phyloP scores from a whole-genome alignment of 805 yeast genomes.

The Cyberlindnera nakhonratchasimensis region DNA sequence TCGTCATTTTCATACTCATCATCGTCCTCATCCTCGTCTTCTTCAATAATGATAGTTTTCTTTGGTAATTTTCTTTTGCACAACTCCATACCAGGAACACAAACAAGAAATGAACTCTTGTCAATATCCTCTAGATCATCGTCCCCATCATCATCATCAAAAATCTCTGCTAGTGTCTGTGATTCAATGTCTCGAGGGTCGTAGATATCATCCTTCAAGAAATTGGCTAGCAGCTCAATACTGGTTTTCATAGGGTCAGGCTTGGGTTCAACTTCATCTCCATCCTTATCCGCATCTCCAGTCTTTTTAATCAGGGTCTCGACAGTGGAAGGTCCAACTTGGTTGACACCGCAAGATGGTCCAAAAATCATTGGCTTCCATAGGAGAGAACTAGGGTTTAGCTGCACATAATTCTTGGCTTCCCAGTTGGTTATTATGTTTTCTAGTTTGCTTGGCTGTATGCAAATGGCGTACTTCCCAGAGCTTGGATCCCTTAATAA shows the following conservation, averaged over 20 bases:
- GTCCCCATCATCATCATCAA: slow-evolving; percentile 22
- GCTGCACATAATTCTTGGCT: slow-evolving; percentile 44
- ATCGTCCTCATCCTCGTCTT: slow-evolving; percentile 18
- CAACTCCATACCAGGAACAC: slow-evolving; percentile 37
- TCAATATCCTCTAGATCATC: slow-evolving; percentile 16
- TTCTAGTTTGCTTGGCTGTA: slow-evolving; percentile 45
- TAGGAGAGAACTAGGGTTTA: slow-evolving; percentile 53
- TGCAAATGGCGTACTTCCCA: slow-evolving; percentile 48
- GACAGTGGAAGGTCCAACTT: slow-evolving; percentile 33
- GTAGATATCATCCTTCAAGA: slow-evolving; percentile 63
- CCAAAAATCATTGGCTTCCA: slow-evolving; percentile 88
- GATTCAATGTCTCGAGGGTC: slow-evolving; percentile 60
- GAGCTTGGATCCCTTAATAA: slow-evolving; percentile 46
- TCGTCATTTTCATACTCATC: slow-evolving; percentile 16
- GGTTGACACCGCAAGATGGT: slow-evolving; percentile 79
- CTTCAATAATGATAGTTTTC: slow-evolving; percentile 27
- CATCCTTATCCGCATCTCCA: slow-evolving; percentile 8
- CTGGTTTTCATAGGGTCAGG: slow-evolving; percentile 38
- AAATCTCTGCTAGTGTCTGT: slow-evolving; percentile 49
- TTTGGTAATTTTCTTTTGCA: slow-evolving; percentile 24
- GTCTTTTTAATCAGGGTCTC: slow-evolving; percentile 20
- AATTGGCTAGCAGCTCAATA: slow-evolving; percentile 54
- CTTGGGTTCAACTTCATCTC: slow-evolving; percentile 13
- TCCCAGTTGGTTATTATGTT: slow-evolving; percentile 48
- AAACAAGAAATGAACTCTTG: slow-evolving; percentile 25